Evolutionary conservation across 768 basidiomycete species (phyloP).

Genomic region (Mycena metata): DNA sequence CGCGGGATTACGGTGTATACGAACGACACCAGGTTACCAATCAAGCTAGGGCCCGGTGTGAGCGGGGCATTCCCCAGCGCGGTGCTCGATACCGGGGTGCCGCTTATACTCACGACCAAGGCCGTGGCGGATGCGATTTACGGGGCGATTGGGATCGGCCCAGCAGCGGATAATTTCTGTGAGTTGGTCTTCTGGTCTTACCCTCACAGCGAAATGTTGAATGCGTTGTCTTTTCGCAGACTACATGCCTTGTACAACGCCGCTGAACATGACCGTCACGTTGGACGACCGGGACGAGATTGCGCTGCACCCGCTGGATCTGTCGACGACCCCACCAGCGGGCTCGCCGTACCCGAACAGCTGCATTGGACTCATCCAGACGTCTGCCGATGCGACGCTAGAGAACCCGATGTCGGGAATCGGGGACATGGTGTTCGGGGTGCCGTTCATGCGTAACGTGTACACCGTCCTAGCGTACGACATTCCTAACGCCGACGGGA

Average conservation of each 20-base stretch:
- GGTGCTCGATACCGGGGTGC: slow-evolving; percentile 80
- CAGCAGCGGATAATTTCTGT: slow-evolving; percentile 75
- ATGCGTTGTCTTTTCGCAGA: slow-evolving; percentile 57
- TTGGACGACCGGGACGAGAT: slow-evolving; percentile 70
- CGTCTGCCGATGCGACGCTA: slow-evolving; percentile 58
- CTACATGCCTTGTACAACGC: slow-evolving; percentile 79
- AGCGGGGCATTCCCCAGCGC: slow-evolving; percentile 66
- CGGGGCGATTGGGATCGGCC: slow-evolving; percentile 76
- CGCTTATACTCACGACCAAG: slow-evolving; percentile 72
- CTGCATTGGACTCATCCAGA: slow-evolving; percentile 80
- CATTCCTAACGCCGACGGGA: slow-evolving; percentile 58
- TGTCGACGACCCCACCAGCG: slow-evolving; percentile 64
- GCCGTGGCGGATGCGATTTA: slow-evolving; percentile 81
- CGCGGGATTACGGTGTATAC: slow-evolving; percentile 71
- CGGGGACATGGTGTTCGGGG: slow-evolving; percentile 70
- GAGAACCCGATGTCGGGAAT: slow-evolving; percentile 49
- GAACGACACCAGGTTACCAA: slow-evolving; percentile 22
- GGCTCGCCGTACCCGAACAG: slow-evolving; percentile 56
- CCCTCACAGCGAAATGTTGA: background rate
- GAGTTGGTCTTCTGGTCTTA: background rate
- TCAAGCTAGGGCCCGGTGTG: slow-evolving; percentile 43
- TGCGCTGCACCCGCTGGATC: slow-evolving; percentile 81
- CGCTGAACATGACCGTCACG: slow-evolving; percentile 80
- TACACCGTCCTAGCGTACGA: slow-evolving; percentile 85
- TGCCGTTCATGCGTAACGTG: slow-evolving; percentile 28